A percentile compares a stretch with the other conserved stretches of the same genome.
phyloP scores from a whole-genome alignment of 169 alveolate genomes.

The Plasmodium blacklocki region DNA sequence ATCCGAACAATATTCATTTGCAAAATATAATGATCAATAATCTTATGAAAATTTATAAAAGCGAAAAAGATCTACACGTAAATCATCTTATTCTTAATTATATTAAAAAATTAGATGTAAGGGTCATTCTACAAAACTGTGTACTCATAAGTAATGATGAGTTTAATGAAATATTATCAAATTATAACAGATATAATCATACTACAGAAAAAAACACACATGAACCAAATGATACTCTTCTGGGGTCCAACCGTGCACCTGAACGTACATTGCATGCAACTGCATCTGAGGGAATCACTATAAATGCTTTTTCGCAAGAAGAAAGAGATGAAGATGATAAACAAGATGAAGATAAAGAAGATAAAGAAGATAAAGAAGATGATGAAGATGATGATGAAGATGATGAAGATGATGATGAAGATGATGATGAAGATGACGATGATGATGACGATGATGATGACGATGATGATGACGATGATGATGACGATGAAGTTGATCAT shows the following conservation, averaged over 20 bases:
- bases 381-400: background rate
- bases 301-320: background rate
- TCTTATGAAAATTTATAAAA: conserved; percentile 66
- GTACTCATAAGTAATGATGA: conserved; percentile 51
- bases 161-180: conserved; percentile 22
- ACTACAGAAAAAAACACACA: background rate
- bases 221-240: background rate
- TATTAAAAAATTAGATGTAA: conserved; percentile 52
- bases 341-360: background rate
- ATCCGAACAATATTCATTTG: conserved; percentile 19
- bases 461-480: too few relatives aligned
- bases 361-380: background rate
- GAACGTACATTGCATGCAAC: too few relatives aligned
- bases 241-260: too few relatives aligned
- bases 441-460: background rate
- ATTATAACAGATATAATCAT: conserved; percentile 6
- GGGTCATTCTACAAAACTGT: conserved; percentile 52
- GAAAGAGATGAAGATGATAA: background rate
- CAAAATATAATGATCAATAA: conserved; percentile 72
- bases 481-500: background rate
- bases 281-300: too few relatives aligned
- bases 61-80: conserved; percentile 52
- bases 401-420: background rate
- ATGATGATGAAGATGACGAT: background rate
- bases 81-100: conserved; percentile 30